phyloP scores from a whole-genome alignment of 2,329 filamentous ascomycete species.

The Orbilia quercus region DNA sequence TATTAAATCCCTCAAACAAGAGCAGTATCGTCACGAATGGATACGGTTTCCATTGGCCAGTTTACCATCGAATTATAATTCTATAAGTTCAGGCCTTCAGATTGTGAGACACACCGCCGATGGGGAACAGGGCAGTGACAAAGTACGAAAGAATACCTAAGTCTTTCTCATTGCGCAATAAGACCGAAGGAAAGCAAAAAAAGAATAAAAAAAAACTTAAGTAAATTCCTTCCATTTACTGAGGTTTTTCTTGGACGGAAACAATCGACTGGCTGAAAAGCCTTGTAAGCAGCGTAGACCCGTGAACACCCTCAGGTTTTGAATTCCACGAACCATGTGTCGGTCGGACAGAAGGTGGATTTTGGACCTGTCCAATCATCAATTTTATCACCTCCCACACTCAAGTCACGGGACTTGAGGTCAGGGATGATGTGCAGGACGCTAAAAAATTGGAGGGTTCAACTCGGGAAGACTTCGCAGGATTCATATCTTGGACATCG shows the following conservation, averaged over 20 bases:
- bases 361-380: slow-evolving; percentile 38
- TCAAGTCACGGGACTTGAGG: slow-evolving; percentile 54
- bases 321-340: slow-evolving; percentile 43
- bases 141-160: slow-evolving; percentile 19
- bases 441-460: slow-evolving; percentile 44
- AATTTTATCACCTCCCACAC: slow-evolving; percentile 54
- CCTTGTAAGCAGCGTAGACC: slow-evolving; percentile 40
- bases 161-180: slow-evolving; percentile 41
- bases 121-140: slow-evolving; percentile 40
- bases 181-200: slow-evolving; percentile 9
- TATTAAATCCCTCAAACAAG: slow-evolving; percentile 53
- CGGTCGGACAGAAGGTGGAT: slow-evolving; percentile 31
- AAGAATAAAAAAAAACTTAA: slow-evolving; percentile 6
- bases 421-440: slow-evolving; percentile 56
- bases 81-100: slow-evolving; percentile 27
- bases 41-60: slow-evolving; percentile 30
- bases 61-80: slow-evolving; percentile 31
- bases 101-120: slow-evolving; percentile 31
- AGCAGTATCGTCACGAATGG: slow-evolving; percentile 4
- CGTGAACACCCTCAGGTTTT: slow-evolving; percentile 39
- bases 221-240: slow-evolving; percentile 41
- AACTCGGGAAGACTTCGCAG: slow-evolving; percentile 38
- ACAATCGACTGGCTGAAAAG: slow-evolving; percentile 53
- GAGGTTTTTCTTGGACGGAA: slow-evolving; percentile 41
- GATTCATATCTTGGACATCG: slow-evolving; percentile 32